Conservation (phyloP, 106 monocot genomes). For the Apostasia ramifera region DNA sequence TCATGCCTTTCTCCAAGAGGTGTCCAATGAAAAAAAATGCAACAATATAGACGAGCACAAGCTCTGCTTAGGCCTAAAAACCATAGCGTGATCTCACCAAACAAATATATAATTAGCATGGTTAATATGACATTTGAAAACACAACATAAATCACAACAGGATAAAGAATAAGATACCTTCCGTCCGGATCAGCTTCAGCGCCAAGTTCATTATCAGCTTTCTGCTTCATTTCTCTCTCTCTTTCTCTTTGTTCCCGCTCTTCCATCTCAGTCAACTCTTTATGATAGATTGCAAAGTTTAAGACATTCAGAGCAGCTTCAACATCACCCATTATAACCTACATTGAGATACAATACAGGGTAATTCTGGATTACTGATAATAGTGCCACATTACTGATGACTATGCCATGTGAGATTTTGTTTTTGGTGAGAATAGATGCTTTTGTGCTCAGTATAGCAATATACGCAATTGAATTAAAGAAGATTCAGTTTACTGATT, state of each 20-base stretch:
- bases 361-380: background rate
- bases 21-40: too few relatives aligned
- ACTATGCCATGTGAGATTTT: too few relatives aligned
- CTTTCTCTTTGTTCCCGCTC: slow-evolving; percentile 81
- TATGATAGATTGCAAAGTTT: slow-evolving; percentile 97
- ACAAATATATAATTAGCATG: background rate
- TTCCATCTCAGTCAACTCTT: slow-evolving; percentile 95
- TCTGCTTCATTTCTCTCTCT: slow-evolving; percentile 70
- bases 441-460: too few relatives aligned
- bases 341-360: background rate
- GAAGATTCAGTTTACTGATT: too few relatives aligned
- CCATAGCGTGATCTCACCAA: background rate
- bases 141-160: background rate
- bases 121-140: background rate
- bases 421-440: too few relatives aligned
- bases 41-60: too few relatives aligned
- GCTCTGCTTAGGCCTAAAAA: too few relatives aligned
- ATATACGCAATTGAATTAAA: too few relatives aligned
- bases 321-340: slow-evolving; percentile 78
- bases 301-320: slow-evolving; percentile 85
- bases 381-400: background rate
- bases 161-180: slow-evolving; percentile 21
- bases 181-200: slow-evolving; percentile 21
- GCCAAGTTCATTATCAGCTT: slow-evolving; percentile 54
- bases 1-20: too few relatives aligned